Evolutionary conservation across 306 rosid species (phyloP), one percentile per base, ranked within the genome.

Genomic region (Ceratonia siliqua): DNA sequence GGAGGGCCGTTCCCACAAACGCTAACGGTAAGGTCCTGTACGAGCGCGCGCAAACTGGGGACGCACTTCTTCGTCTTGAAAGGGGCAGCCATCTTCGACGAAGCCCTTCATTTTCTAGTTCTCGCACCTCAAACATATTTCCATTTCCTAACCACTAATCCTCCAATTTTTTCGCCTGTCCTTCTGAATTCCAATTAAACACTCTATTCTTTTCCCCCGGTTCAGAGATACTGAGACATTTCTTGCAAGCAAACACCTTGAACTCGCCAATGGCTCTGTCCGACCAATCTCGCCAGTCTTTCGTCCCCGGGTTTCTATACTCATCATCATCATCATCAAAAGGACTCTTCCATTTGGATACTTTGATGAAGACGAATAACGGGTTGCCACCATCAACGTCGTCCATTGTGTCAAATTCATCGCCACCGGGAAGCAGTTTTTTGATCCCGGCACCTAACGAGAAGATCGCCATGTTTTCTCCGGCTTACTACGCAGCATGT

Each of bases 391-490:
- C 78, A 20, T 21, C 59, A 17, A 12, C 39, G 18, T 21, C 49
- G 22, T 15, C 48, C 49, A 9, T 52, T 41, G 10, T 15, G 10
- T 24, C 56, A 2, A 27, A 39, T 39, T 8, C 57, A 4, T 56
- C 62, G 9, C 2, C 67, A 3, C 5, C 73, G 41, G 9, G 72
- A 67, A 64, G 24, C 24, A 62, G 76, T 22, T 32, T 81, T 10
- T 46, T 80, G 74, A 62, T 87, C 14, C 73, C 77, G 18, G 66
- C 85, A 22, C 91, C 91, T 3, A 82, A 12, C 2, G 85, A 84
- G 77, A 80, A 62, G 33, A 10, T 85, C 30, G 20, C 48, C 84
- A 82, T 87, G 85, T 72, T 50, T 73, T 84, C 89, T 38, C 82
- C 84, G 39, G 80, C 54, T 12, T 87, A 30, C 68, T 87, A 62